Conservation (phyloP, 169 alveolate genomes). For the Ichthyophthirius multifiliis region DNA sequence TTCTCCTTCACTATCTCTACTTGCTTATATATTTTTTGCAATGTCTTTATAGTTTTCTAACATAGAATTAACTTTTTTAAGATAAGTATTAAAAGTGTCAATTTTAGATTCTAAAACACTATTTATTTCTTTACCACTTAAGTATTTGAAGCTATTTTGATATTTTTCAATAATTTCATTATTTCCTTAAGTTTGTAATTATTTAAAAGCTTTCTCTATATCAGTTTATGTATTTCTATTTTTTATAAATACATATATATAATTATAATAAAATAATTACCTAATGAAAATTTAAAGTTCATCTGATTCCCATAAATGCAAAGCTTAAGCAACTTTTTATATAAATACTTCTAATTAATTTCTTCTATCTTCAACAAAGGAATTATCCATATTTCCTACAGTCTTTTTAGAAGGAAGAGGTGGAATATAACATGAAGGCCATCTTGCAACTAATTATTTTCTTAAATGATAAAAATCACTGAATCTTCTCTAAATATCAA, state of each 20-base stretch:
- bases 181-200: constrained; percentile 11
- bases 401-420: constrained; percentile 69
- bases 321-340: constrained; percentile 28
- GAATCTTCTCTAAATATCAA: constrained; percentile 58
- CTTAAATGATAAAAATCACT: constrained; percentile 54
- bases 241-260: neutral
- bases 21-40: neutral
- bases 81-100: neutral
- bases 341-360: constrained; percentile 48
- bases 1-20: constrained; percentile 1
- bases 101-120: constrained; percentile 23
- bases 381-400: constrained; percentile 54
- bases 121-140: constrained; percentile 30
- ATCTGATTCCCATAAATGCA: constrained; percentile 53
- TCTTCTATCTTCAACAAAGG: constrained; percentile 60
- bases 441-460: constrained; percentile 25
- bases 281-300: constrained; percentile 53
- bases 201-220: constrained; percentile 17
- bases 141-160: constrained; percentile 15
- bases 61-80: constrained; percentile 5
- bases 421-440: constrained; percentile 74
- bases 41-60: constrained; percentile 1
- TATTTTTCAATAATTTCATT: constrained; percentile 22
- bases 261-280: neutral
- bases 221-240: neutral